These are phyloP conservation scores for Trypanosoma theileri DNA, from an alignment of 208 protist genomes.

Conservation along the genomic window DNA sequence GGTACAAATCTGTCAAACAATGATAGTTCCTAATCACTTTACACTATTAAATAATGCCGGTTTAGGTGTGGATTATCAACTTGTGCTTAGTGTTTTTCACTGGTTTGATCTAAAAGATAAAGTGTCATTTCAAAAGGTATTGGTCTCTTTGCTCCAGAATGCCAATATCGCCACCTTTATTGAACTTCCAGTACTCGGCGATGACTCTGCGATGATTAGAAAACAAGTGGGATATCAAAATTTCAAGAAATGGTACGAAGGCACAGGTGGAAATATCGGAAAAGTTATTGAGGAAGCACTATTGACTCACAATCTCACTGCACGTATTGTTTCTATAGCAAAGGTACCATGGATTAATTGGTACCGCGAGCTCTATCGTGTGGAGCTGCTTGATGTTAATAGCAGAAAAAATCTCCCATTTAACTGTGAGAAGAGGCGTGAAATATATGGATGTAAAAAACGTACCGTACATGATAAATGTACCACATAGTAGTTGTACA, in stretches of 20 bases:
- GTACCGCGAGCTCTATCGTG: slow-evolving; percentile 12
- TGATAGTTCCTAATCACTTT: slow-evolving; percentile 22
- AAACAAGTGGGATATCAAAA: slow-evolving; percentile 33
- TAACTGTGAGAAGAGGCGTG: slow-evolving; percentile 8
- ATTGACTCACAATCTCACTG: slow-evolving; percentile 3
- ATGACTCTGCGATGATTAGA: slow-evolving; percentile 17
- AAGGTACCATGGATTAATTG: slow-evolving; percentile 15
- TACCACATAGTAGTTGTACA: neutral
- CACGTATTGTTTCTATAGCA: slow-evolving; percentile 6
- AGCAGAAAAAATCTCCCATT: neutral
- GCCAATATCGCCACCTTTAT: slow-evolving; percentile 31
- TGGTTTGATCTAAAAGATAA: slow-evolving; percentile 29
- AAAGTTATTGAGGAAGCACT: slow-evolving; percentile 24
- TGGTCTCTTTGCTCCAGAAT: slow-evolving; percentile 22
- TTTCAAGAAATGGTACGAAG: slow-evolving; percentile 37
- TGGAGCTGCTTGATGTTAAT: slow-evolving; percentile 13
- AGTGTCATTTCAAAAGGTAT: slow-evolving; percentile 14
- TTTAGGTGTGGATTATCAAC: slow-evolving; percentile 21
- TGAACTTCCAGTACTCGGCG: slow-evolving; percentile 28
- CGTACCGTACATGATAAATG: slow-evolving; percentile 2
- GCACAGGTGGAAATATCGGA: slow-evolving; percentile 22
- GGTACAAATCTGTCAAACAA: slow-evolving; percentile 31
- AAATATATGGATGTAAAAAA: slow-evolving; percentile 9
- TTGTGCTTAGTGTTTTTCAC: slow-evolving; percentile 34
- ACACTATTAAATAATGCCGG: neutral